These are phyloP conservation scores for Asterophora parasitica DNA, from an alignment of 768 basidiomycete genomes.

Conservation along the genomic window DNA sequence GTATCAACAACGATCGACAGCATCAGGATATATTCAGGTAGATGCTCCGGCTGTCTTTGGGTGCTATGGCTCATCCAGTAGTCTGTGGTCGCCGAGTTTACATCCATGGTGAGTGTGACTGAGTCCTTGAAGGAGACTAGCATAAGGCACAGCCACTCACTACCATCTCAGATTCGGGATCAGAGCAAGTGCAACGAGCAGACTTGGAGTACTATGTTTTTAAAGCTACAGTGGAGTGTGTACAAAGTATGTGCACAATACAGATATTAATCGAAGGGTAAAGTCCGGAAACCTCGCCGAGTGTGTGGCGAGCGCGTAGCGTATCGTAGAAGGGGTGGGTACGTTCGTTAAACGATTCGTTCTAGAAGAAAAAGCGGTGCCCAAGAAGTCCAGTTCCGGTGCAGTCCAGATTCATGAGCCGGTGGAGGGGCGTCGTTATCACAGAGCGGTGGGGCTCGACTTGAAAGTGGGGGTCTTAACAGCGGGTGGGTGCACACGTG, in stretches of 20 bases:
- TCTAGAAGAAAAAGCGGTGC: not conserved
- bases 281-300: not conserved
- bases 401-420: not conserved
- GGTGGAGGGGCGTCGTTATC: not conserved
- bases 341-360: not conserved
- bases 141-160: too few species aligned
- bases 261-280: conserved; percentile 2
- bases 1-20: conserved; percentile 10
- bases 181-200: too few species aligned
- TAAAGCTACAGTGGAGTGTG: conserved; percentile 1
- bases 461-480: conserved; percentile 23
- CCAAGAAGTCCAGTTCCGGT: conserved; percentile 13
- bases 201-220: too few species aligned
- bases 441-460: conserved; percentile 29
- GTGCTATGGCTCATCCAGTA: not conserved
- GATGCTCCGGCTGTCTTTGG: too few species aligned
- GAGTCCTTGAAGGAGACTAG: too few species aligned
- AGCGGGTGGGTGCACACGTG: not conserved
- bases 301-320: not conserved
- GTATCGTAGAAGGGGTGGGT: too few species aligned
- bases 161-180: too few species aligned
- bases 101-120: too few species aligned
- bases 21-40: not conserved
- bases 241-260: not conserved
- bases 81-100: too few species aligned